Evolutionary conservation across 192 early-diverging fungal genomes (phyloP), one percentile per base, ranked within the genome.

Genomic region (Rhizoclosmatium globosum): DNA sequence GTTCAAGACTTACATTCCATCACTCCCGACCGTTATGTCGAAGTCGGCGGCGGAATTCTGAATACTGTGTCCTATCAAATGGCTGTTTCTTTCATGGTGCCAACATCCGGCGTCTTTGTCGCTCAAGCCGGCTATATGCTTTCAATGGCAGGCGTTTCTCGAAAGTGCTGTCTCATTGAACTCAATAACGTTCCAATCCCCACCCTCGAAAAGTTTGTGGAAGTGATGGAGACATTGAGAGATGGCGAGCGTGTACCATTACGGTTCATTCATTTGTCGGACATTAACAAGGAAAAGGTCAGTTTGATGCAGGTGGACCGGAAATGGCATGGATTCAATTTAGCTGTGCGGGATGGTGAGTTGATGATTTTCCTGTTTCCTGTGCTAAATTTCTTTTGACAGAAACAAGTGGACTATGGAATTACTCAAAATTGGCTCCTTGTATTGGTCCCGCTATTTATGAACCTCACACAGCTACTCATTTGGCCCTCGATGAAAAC

Each of bases 21-120:
- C 90, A 83, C 95, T 2, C 95, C 96, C 0, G 87, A 92, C 67
- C 87, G 91, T 21, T 94, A 92, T 83, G 91, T 97, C 0, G 93
- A 95, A 71, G 89, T 96, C 42, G 95, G 96, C 67, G 95, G 95
- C 57, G 92, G 88, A 45, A 86, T 92, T 45, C 65, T 87, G 41
- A 82, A 87, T 66, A 81, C 85, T 4, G 73, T 91, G 11, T 89
- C 82, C 23, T 85, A 91, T 72, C 84, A 86, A 68, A 82, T 89
- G 58, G 85, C 85, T 3, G 31, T 71, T 4, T 74, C 79, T 44
- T 87, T 64, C 68, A 80, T 85, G 75, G 82, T 86, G 17, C 82
- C 85, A 21, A 68, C 76, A 74, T 56, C 82, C 21, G 81, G 77
- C 23, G 80, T 86, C 21, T 86, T 78, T 65, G 79, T 86, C 48